phyloP scores from a whole-genome alignment of 306 rosid species.

The Alnus glutinosa region DNA sequence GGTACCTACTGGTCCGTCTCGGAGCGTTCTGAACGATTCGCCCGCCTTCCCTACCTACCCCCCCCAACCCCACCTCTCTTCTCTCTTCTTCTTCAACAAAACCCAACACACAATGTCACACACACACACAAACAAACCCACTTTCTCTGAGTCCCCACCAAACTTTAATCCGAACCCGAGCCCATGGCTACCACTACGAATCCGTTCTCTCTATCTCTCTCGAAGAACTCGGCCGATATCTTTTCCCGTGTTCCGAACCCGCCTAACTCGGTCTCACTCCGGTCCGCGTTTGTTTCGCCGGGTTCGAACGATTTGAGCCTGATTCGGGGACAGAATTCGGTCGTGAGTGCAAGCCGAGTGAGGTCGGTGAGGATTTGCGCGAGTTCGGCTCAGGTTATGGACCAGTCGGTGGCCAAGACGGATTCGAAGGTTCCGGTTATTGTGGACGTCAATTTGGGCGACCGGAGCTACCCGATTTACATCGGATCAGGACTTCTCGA shows the following conservation, averaged over 20 bases:
- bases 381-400: conserved; percentile 64
- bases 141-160: neutral
- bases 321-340: conserved; percentile 22
- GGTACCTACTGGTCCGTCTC: conserved; percentile 21
- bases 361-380: conserved; percentile 44
- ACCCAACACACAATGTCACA: too few relatives aligned
- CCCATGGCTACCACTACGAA: conserved; percentile 57
- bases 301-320: conserved; percentile 28
- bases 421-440: conserved; percentile 35
- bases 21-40: conserved; percentile 3
- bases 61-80: neutral
- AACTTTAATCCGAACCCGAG: neutral
- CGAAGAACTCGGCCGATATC: conserved; percentile 28
- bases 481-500: conserved; percentile 83
- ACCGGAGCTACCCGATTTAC: conserved; percentile 92
- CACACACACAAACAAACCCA: neutral
- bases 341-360: conserved; percentile 22
- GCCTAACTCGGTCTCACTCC: conserved; percentile 34
- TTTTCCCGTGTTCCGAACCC: conserved; percentile 33
- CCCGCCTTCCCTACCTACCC: conserved; percentile 20
- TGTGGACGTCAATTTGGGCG: conserved; percentile 84
- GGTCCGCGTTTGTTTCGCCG: conserved; percentile 19
- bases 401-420: conserved; percentile 44
- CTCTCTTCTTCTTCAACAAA: conserved; percentile 7
- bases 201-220: conserved; percentile 44